phyloP scores from a whole-genome alignment of 768 basidiomycete species.

The Rhodosporidiobolus sp. region DNA sequence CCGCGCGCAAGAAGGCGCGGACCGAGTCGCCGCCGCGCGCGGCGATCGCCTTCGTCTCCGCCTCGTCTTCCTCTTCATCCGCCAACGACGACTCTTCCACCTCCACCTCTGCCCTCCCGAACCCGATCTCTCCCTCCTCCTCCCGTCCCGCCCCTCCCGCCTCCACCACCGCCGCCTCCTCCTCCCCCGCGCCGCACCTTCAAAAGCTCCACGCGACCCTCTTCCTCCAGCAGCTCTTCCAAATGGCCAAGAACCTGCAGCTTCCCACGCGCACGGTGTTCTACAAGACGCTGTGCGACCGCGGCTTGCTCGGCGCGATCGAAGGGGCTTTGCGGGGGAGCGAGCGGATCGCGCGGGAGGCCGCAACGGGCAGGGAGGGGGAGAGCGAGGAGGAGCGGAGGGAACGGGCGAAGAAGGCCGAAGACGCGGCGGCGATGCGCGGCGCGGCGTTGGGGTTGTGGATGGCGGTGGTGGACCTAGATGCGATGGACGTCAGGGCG shows the following conservation, averaged over 20 bases:
- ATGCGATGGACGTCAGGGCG: constrained; percentile 75
- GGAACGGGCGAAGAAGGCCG: constrained; percentile 49
- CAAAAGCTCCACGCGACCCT: constrained; percentile 68
- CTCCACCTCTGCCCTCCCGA: background rate
- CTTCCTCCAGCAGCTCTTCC: constrained; percentile 84
- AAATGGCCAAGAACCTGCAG: constrained; percentile 96
- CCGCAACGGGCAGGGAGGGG: background rate
- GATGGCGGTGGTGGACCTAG: constrained; percentile 81
- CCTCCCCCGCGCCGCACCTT: background rate
- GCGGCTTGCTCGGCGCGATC: constrained; percentile 82
- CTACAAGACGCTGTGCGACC: constrained; percentile 81
- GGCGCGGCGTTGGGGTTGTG: constrained; percentile 82
- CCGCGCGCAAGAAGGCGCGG: background rate
- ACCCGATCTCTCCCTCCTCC: constrained; percentile 7
- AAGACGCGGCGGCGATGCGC: constrained; percentile 62
- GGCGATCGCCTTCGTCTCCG: background rate
- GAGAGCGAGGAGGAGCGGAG: constrained; percentile 1
- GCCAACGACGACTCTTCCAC: background rate
- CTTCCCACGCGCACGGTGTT: constrained; percentile 76
- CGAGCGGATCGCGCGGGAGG: constrained; percentile 47
- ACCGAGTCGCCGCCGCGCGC: background rate
- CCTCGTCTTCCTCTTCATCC: background rate
- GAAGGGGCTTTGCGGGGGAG: constrained; percentile 76
- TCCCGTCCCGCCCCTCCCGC: background rate
- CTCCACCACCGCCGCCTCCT: background rate